Base-by-base conservation (phyloP, 768 basidiomycete genomes). In the Mrakia hoshinonis region DNA sequence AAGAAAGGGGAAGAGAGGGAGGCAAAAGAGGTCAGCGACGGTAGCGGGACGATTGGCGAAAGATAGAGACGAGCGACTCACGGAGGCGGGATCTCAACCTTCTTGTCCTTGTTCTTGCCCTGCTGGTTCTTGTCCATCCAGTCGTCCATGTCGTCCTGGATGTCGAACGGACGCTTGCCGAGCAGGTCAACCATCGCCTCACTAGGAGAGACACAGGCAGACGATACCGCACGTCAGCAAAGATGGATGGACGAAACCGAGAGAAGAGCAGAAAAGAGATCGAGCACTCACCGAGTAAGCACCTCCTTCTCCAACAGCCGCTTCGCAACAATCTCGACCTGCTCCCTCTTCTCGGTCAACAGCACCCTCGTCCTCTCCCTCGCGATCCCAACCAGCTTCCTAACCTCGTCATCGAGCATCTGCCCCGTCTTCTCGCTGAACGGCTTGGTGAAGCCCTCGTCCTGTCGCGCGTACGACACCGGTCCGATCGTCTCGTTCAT, bases 401-500 rank as follows among this genome's bases (percentile, higher is more conserved):
- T 31, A 22, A 71, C 69, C 74, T 34, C 72, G 12, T 73, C 67
- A 49, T 73, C 72, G 2, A 73, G 38, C 72, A 73, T 52, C 72
- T 73, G 48, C 13, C 66, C 72, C 58, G 72, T 73, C 72, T 73
- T 68, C 72, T 73, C 72, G 24, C 66, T 68, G 61, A 73, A 73
- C 0, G 72, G 72, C 54, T 73, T 73, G 66, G 68, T 66, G 67
- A 73, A 73, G 10, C 31, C 29, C 34, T 73, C 72, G 29, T 87
- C 89, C 74, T 91, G 86, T 60, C 87, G 84, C n/a, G 93, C 92
- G 77, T 98, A 99, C 76, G 91, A 94, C 73, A 99, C 91, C 1
- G 96, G 96, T 1, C 96, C 96, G 74, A 99, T 91, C 67, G 87
- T 85, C 63, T 86, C 83, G 81, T 93, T 95, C 95, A 99, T 97